Percentiles rank a stretch among this genome's conserved stretches.
Conservation (phyloP, 2,329 filamentous ascomycete genomes). For the Hymenoscyphus albidus region DNA sequence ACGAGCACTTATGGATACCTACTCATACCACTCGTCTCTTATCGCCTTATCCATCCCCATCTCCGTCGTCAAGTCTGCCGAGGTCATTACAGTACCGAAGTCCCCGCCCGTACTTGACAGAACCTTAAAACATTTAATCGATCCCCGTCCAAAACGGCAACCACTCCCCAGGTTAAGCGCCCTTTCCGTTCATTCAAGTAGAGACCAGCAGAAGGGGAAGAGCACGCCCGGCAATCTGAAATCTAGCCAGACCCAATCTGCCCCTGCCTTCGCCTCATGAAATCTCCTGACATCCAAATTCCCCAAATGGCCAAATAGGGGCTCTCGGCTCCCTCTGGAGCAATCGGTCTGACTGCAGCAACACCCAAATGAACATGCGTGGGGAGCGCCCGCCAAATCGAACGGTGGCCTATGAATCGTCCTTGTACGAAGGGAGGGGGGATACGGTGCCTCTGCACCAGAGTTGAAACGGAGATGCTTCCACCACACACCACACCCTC, state of each 20-base stretch:
- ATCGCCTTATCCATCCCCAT: not conserved
- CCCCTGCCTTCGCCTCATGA: no score
- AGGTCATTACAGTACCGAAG: not conserved
- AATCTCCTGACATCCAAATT: not conserved
- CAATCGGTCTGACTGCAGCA: conserved; percentile 1
- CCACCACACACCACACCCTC: not conserved
- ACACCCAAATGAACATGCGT: not conserved
- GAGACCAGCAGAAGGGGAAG: not conserved
- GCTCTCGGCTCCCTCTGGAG: not conserved
- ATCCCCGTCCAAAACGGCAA: no score
- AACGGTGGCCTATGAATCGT: not conserved
- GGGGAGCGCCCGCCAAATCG: not conserved
- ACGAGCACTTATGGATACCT: no score
- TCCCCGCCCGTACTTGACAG: no score
- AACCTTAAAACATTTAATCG: no score
- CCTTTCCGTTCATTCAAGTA: not conserved
- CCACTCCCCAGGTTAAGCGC: not conserved
- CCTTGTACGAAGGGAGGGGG: not conserved
- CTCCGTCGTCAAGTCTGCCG: not conserved
- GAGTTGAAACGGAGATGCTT: not conserved
- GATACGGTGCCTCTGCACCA: not conserved
- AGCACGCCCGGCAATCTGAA: not conserved
- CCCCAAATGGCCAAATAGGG: not conserved
- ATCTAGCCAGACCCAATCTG: not conserved
- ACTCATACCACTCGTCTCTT: not conserved